These are phyloP conservation scores for Pseudogymnoascus sp. DNA, from an alignment of 2,329 filamentous ascomycete species.

Conservation along the genomic window DNA sequence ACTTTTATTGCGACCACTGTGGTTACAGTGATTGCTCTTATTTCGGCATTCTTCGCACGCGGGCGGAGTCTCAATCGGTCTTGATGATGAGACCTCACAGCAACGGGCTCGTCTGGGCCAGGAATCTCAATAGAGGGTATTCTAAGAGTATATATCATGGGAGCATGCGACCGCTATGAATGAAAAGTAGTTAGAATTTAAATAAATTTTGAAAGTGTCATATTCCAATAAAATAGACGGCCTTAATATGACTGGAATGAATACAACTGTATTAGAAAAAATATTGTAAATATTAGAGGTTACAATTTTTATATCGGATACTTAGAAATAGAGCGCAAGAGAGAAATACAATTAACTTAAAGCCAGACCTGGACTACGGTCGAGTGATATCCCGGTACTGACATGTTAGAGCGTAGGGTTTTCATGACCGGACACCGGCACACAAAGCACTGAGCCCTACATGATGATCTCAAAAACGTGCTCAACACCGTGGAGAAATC, in stretches of 20 bases:
- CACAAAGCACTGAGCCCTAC: not conserved
- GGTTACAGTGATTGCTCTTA: slow-evolving; percentile 44
- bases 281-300: no score
- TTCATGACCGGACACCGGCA: not conserved
- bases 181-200: not conserved
- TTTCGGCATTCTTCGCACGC: slow-evolving; percentile 41
- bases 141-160: not conserved
- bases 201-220: no score
- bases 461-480: not conserved
- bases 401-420: not conserved
- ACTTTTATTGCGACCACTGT: slow-evolving; percentile 50
- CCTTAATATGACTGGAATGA: no score
- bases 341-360: not conserved
- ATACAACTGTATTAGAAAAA: no score
- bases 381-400: not conserved
- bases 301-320: no score
- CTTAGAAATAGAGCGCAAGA: no score
- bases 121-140: not conserved
- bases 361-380: not conserved
- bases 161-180: not conserved
- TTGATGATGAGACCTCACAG: not conserved
- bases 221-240: no score
- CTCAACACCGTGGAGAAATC: not conserved
- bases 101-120: not conserved
- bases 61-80: slow-evolving; percentile 19